These are phyloP conservation scores for Erysiphe pulchra DNA, from an alignment of 2,329 filamentous ascomycete species.

Conservation along the genomic window DNA sequence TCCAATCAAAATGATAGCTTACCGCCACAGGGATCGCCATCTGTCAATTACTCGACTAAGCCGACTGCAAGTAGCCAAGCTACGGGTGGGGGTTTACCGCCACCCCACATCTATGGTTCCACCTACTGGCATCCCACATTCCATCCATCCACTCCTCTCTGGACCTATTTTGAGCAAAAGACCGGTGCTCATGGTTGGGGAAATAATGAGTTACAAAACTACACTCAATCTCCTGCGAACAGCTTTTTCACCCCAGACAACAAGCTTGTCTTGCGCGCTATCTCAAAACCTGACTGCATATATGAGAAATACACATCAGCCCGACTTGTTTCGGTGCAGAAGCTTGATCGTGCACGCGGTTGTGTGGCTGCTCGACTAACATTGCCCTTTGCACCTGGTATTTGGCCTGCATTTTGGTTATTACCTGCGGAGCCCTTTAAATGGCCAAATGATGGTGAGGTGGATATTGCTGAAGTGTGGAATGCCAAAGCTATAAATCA, in stretches of 20 bases:
- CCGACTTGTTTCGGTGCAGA: constrained; percentile 25
- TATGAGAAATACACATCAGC: constrained; percentile 26
- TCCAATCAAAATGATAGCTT: background rate
- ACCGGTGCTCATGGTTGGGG: constrained; percentile 34
- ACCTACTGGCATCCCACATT: constrained; percentile 28
- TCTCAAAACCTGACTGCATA: constrained; percentile 12
- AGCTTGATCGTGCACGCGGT: constrained; percentile 23
- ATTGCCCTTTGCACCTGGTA: constrained; percentile 26
- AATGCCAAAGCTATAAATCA: constrained; percentile 29
- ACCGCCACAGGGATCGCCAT: background rate
- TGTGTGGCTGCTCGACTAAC: constrained; percentile 24
- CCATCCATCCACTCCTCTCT: constrained; percentile 19
- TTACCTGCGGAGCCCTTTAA: constrained; percentile 29
- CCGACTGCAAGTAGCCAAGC: background rate
- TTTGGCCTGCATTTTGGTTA: constrained; percentile 38
- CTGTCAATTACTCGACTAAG: background rate
- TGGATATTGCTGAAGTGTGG: constrained; percentile 36
- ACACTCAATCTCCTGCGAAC: constrained; percentile 23
- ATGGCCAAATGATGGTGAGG: constrained; percentile 32
- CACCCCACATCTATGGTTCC: background rate
- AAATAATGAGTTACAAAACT: constrained; percentile 33
- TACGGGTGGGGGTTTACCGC: background rate
- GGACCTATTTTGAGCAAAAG: constrained; percentile 26
- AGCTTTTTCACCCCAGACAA: constrained; percentile 26
- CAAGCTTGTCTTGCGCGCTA: constrained; percentile 25